Percentiles rank a stretch among this genome's conserved stretches.
Conservation (phyloP, 177 flowering plant genomes). For the Vitis hybrid region DNA sequence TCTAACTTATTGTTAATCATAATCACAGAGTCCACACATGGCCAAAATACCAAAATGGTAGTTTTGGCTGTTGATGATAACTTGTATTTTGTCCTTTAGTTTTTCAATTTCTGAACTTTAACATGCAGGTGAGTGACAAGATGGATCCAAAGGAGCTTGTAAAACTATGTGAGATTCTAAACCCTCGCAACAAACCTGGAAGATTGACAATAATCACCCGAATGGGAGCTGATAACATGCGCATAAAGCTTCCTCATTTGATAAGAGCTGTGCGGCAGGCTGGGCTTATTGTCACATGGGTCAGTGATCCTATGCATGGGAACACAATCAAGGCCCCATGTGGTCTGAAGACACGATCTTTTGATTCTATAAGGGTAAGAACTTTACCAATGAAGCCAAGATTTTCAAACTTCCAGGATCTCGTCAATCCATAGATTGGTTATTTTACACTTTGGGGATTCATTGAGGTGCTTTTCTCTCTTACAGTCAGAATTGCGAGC, state of each 20-base stretch:
- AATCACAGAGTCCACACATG: no score
- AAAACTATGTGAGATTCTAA: conserved; percentile 32
- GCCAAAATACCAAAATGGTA: no score
- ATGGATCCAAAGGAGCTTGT: conserved; percentile 43
- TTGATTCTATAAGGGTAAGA: conserved; percentile 38
- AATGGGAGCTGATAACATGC: conserved; percentile 42
- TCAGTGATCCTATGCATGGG: conserved; percentile 42
- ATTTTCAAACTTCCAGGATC: no score
- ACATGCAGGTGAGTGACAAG: conserved; percentile 38
- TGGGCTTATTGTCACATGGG: conserved; percentile 42
- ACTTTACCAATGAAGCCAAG: background rate
- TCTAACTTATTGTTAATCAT: no score
- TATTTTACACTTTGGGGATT: background rate
- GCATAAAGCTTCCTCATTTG: conserved; percentile 35
- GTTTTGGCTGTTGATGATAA: background rate
- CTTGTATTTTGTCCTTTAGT: background rate
- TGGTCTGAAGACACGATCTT: conserved; percentile 37
- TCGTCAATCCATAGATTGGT: no score
- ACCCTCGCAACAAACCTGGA: conserved; percentile 36
- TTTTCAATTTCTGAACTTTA: background rate
- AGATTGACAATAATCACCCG: conserved; percentile 32
- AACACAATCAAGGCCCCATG: conserved; percentile 40
- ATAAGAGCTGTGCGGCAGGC: conserved; percentile 35
- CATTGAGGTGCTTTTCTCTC: background rate
- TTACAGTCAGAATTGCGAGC: conserved; percentile 35